Evolutionary conservation across 225 moss, liverwort and hornwort genomes (phyloP).

Genomic region (Antitrichia curtipendula): DNA sequence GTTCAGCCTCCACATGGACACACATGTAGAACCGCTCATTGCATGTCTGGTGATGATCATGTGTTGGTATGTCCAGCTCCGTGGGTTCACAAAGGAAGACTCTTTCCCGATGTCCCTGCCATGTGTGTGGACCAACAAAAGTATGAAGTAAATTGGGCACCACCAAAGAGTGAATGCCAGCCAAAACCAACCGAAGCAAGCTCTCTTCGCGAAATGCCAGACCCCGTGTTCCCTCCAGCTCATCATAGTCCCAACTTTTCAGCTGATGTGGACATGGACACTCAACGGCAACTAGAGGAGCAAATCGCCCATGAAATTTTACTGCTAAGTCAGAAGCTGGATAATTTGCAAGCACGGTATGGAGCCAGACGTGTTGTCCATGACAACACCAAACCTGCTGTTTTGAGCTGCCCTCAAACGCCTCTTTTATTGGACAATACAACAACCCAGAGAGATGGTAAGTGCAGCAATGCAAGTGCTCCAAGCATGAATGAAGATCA

Average conservation of each 20-base stretch:
- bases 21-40: neutral
- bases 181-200: neutral
- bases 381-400: constrained; percentile 16
- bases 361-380: constrained; percentile 28
- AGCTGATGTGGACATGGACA: constrained; percentile 52
- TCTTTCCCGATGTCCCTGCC: constrained; percentile 1
- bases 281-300: constrained; percentile 57
- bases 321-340: constrained; percentile 61
- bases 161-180: neutral
- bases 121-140: neutral
- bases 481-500: neutral
- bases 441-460: constrained; percentile 1
- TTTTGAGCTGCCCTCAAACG: constrained; percentile 57
- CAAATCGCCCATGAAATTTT: constrained; percentile 73
- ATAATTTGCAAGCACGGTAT: constrained; percentile 53
- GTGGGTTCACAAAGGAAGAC: constrained; percentile 22
- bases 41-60: neutral
- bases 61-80: constrained; percentile 22
- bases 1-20: neutral
- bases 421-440: constrained; percentile 29
- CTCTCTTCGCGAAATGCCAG: neutral
- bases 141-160: neutral
- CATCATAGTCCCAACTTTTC: constrained; percentile 10
- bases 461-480: neutral
- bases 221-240: constrained; percentile 13